Evolutionary conservation across 2,329 filamentous ascomycete genomes (phyloP).

Genomic region (Stachybotrys echinatus): DNA sequence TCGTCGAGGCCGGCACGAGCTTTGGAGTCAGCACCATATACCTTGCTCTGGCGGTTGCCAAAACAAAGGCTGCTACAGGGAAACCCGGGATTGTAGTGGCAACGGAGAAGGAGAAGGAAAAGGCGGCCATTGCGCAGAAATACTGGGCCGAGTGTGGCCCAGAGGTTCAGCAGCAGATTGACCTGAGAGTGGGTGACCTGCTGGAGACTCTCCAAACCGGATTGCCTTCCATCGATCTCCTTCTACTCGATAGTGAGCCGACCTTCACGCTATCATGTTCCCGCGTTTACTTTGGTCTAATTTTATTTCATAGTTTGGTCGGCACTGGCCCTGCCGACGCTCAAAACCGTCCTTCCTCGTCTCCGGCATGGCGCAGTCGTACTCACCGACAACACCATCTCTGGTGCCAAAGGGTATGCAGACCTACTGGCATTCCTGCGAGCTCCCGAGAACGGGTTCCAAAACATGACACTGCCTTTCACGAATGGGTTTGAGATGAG

Average conservation of each 20-base stretch:
- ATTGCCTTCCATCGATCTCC: slow-evolving; percentile 46
- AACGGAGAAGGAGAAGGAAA: slow-evolving; percentile 53
- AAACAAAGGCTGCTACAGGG: slow-evolving; percentile 27
- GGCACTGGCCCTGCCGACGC: slow-evolving; percentile 44
- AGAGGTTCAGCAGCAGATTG: slow-evolving; percentile 43
- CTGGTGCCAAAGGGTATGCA: slow-evolving; percentile 31
- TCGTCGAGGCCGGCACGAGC: slow-evolving; percentile 57
- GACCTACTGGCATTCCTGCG: slow-evolving; percentile 43
- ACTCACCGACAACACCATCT: slow-evolving; percentile 42
- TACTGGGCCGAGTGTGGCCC: slow-evolving; percentile 49
- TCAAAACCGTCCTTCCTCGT: slow-evolving; percentile 39
- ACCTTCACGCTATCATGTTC: background rate
- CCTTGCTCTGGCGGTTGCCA: slow-evolving; percentile 49
- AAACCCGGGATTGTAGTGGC: slow-evolving; percentile 41
- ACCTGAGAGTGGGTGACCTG: slow-evolving; percentile 53
- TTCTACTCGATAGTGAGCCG: slow-evolving; percentile 56
- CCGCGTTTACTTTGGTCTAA: background rate
- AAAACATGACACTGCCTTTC: slow-evolving; percentile 20
- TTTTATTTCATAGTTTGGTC: slow-evolving; percentile 44
- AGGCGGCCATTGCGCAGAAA: slow-evolving; percentile 44
- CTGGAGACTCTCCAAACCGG: slow-evolving; percentile 43
- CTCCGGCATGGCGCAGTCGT: slow-evolving; percentile 42
- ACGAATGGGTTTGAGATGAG: background rate
- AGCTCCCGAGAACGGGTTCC: slow-evolving; percentile 40
- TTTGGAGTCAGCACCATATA: slow-evolving; percentile 61